phyloP scores from a whole-genome alignment of 2,329 filamentous ascomycete genomes.

The Aspergillus neotritici region DNA sequence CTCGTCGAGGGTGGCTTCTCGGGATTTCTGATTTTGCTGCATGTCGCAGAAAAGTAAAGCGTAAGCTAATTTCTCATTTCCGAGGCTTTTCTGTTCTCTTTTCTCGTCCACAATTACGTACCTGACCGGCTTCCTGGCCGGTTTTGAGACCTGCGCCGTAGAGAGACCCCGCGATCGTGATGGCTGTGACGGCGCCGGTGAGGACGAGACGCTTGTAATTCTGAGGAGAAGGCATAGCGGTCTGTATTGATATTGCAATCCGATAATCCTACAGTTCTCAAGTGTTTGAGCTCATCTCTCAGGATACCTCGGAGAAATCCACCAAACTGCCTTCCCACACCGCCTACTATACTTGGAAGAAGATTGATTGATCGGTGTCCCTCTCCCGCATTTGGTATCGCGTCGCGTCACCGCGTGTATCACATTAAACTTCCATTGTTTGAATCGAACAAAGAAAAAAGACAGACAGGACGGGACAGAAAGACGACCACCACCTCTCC shows the following conservation, averaged over 20 bases:
- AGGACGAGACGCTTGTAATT: conserved; percentile 48
- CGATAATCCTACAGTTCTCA: background rate
- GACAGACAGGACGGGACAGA: conserved; percentile 2
- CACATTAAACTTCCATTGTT: background rate
- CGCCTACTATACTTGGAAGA: conserved; percentile 18
- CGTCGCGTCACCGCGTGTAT: conserved; percentile 25
- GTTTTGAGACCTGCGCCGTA: conserved; percentile 58
- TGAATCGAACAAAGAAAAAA: conserved; percentile 3
- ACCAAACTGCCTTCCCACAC: conserved; percentile 14
- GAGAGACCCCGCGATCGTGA: conserved; percentile 53
- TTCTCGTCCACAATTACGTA: conserved; percentile 22
- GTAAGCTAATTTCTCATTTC: no score
- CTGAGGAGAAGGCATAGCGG: conserved; percentile 25
- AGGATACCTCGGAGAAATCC: conserved; percentile 2
- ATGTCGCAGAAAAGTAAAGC: background rate
- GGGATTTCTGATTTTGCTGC: conserved; percentile 43
- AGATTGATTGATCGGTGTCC: conserved; percentile 18
- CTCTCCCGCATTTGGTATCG: conserved; percentile 6
- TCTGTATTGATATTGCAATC: background rate
- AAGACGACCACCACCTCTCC: background rate
- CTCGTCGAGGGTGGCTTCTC: conserved; percentile 49
- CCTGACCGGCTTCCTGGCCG: conserved; percentile 47
- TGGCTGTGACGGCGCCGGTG: conserved; percentile 50
- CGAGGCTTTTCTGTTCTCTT: no score
- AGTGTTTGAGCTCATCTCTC: background rate